phyloP scores from a whole-genome alignment of 345 rosid species.

The Murraya paniculata region DNA sequence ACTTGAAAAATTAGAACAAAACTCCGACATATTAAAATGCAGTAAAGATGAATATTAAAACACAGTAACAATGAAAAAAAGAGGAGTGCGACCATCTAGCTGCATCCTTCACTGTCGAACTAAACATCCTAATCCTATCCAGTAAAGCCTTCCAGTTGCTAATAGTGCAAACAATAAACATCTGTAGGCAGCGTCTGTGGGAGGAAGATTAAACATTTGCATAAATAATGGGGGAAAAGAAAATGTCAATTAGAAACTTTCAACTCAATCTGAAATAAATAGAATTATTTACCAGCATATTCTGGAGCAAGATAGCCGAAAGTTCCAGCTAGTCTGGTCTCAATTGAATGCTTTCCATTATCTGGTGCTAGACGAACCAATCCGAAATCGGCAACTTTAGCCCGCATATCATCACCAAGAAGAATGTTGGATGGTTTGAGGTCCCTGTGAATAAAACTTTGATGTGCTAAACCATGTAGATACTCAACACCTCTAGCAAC shows the following conservation, averaged over 20 bases:
- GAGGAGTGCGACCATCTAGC: not conserved
- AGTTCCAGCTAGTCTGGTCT: constrained; percentile 36
- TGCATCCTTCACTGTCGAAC: not conserved
- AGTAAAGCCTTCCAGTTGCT: not conserved
- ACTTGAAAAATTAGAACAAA: not conserved
- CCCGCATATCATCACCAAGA: constrained; percentile 49
- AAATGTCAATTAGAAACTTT: not conserved
- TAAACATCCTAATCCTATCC: not conserved
- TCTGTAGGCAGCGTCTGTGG: not conserved
- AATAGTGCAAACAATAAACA: not conserved
- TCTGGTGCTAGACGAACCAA: constrained; percentile 44
- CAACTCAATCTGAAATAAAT: not conserved
- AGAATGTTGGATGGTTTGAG: constrained; percentile 47
- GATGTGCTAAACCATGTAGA: constrained; percentile 43
- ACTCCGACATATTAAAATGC: not conserved
- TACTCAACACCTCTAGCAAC: constrained; percentile 49
- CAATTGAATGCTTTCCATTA: constrained; percentile 30
- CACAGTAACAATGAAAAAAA: too few relatives aligned
- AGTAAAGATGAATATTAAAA: not conserved
- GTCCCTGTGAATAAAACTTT: constrained; percentile 26
- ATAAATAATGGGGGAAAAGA: not conserved
- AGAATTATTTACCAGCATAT: constrained; percentile 16
- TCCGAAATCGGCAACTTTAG: constrained; percentile 47
- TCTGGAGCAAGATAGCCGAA: constrained; percentile 24
- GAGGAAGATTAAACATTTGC: not conserved